phyloP scores from a whole-genome alignment of 306 rosid genomes.

The Vigna unguiculata region DNA sequence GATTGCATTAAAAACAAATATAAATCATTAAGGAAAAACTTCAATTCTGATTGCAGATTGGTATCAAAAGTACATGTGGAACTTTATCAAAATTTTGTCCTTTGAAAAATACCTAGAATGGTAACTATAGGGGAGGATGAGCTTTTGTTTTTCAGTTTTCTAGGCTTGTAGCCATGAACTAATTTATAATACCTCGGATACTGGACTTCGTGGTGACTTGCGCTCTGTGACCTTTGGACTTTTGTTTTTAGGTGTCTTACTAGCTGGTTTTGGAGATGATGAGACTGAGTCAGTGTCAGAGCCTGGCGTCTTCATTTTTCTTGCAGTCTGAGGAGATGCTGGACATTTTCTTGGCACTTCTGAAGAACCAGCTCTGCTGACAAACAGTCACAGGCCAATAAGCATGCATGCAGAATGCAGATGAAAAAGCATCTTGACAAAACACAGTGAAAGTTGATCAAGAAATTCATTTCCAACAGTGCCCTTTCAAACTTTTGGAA shows the following conservation, averaged over 20 bases:
- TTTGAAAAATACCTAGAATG: not conserved
- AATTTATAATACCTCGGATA: conserved; percentile 63
- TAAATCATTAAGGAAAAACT: not conserved
- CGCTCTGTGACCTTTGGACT: conserved; percentile 69
- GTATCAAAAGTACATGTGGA: not conserved
- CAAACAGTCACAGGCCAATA: conserved; percentile 39
- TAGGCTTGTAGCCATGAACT: not conserved
- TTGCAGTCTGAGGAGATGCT: conserved; percentile 60
- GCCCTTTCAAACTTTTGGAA: not conserved
- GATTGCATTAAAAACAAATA: not conserved
- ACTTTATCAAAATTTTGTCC: not conserved
- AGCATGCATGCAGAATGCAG: conserved; percentile 24
- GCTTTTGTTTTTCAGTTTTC: not conserved
- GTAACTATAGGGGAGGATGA: not conserved
- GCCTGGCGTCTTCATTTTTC: conserved; percentile 57
- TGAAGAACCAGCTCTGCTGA: conserved; percentile 61
- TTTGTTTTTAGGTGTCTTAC: conserved; percentile 64
- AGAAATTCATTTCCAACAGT: not conserved
- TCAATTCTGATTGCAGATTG: not conserved
- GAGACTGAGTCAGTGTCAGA: conserved; percentile 55
- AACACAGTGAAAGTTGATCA: conserved; percentile 23
- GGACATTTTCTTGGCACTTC: conserved; percentile 78
- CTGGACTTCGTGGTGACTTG: conserved; percentile 66
- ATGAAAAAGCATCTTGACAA: conserved; percentile 14
- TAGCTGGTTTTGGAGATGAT: conserved; percentile 56